Evolutionary conservation across 306 rosid species (phyloP).

Genomic region (Rosa lucieae): DNA sequence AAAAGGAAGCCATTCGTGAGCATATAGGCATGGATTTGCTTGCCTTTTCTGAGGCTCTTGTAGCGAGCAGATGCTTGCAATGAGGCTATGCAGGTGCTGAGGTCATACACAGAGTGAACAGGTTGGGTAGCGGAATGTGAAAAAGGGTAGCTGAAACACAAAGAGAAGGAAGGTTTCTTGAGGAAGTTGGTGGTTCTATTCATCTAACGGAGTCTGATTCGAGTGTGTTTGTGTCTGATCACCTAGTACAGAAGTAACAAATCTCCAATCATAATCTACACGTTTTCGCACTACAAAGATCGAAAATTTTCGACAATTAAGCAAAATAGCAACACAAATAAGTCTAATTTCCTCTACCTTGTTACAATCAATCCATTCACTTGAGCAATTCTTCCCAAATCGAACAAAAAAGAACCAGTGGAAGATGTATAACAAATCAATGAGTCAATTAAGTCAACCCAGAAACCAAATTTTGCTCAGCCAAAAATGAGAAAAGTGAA

Average conservation of each 20-base stretch:
- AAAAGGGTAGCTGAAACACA: constrained; percentile 37
- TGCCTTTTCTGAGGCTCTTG: constrained; percentile 52
- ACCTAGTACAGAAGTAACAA: constrained; percentile 8
- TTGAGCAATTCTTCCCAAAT: neutral
- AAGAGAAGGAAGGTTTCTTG: constrained; percentile 25
- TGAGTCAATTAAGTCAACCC: neutral
- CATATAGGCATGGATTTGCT: constrained; percentile 48
- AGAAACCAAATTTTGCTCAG: neutral
- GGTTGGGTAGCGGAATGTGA: constrained; percentile 18
- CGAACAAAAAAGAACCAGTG: neutral
- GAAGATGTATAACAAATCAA: neutral
- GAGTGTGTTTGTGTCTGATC: neutral
- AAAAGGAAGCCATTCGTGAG: constrained; percentile 51
- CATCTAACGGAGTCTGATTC: constrained; percentile 21
- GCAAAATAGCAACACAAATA: neutral
- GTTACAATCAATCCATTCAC: neutral
- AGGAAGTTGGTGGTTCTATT: constrained; percentile 15
- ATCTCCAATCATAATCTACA: constrained; percentile 1
- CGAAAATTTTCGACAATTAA: neutral
- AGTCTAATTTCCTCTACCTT: neutral
- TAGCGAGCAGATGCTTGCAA: constrained; percentile 62
- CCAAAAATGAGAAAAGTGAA: neutral
- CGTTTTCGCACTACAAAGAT: neutral
- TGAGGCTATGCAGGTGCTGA: constrained; percentile 46
- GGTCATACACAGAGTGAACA: constrained; percentile 21